A percentile compares a stretch with the other conserved stretches of the same genome.
Evolutionary conservation across 2,329 filamentous ascomycete genomes (phyloP).

Genomic region (Xylariales sp.): DNA sequence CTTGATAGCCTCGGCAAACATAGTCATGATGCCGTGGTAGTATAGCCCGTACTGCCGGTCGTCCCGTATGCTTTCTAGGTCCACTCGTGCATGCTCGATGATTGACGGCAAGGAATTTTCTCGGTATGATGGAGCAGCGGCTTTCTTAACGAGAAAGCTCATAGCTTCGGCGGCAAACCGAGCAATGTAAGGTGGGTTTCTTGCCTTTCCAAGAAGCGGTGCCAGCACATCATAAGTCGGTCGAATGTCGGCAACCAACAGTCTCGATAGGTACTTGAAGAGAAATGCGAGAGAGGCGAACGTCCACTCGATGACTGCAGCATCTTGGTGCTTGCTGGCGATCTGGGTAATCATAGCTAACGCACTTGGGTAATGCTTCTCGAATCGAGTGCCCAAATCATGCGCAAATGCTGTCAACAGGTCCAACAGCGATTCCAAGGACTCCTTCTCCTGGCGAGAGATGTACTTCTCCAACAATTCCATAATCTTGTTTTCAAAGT

Average conservation of each 20-base stretch:
- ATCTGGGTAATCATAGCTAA: constrained; percentile 73
- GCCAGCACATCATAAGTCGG: constrained; percentile 81
- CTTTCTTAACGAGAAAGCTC: constrained; percentile 89
- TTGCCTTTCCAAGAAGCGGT: constrained; percentile 76
- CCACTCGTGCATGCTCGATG: constrained; percentile 66
- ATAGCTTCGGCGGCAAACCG: constrained; percentile 92
- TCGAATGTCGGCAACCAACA: constrained; percentile 79
- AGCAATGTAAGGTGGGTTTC: constrained; percentile 80
- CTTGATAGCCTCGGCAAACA: constrained; percentile 81
- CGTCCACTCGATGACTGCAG: constrained; percentile 95
- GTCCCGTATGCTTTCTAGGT: constrained; percentile 53
- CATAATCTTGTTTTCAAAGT: constrained; percentile 86
- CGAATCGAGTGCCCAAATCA: constrained; percentile 81
- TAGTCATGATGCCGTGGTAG: constrained; percentile 82
- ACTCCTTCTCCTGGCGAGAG: constrained; percentile 69
- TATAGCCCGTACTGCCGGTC: constrained; percentile 63
- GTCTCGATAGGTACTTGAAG: constrained; percentile 91
- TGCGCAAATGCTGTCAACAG: constrained; percentile 94
- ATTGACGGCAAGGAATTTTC: constrained; percentile 68
- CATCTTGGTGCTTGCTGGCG: constrained; percentile 70
- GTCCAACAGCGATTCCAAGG: constrained; percentile 80
- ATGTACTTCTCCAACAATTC: constrained; percentile 72
- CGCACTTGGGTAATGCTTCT: constrained; percentile 76
- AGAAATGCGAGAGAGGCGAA: constrained; percentile 92
- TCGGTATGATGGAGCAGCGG: constrained; percentile 71